Conservation (phyloP, 2,329 filamentous ascomycete species). For the Diaporthe vaccinii region DNA sequence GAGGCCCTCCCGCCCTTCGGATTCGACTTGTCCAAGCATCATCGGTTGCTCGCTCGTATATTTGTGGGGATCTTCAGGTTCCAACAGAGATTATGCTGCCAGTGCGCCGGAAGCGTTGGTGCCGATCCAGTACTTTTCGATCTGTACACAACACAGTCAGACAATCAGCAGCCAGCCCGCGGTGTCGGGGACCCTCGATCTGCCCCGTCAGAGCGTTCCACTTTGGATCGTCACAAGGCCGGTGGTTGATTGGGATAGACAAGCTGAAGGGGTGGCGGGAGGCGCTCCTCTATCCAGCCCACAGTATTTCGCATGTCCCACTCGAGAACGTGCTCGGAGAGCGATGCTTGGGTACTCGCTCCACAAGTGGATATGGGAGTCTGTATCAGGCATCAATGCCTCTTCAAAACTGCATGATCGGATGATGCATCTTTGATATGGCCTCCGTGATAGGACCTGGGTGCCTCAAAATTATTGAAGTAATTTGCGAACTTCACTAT, state of each 20-base stretch:
- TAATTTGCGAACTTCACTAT: background rate
- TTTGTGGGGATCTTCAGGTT: constrained; percentile 11
- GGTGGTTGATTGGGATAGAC: background rate
- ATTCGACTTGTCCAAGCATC: background rate
- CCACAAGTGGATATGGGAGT: constrained; percentile 23
- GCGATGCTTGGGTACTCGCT: background rate
- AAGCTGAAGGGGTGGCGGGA: constrained; percentile 14
- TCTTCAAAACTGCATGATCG: background rate
- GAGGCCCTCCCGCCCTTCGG: background rate
- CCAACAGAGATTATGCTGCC: constrained; percentile 5
- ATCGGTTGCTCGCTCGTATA: background rate
- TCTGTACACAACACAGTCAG: background rate
- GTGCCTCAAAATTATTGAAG: background rate
- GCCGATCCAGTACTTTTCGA: background rate
- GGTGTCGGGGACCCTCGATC: constrained; percentile 5
- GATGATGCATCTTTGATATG: constrained; percentile 10
- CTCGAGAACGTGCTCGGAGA: constrained; percentile 5
- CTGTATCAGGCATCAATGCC: constrained; percentile 16
- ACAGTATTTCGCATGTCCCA: constrained; percentile 23
- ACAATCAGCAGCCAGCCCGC: constrained; percentile 4
- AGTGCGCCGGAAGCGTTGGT: constrained; percentile 22
- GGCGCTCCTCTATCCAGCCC: background rate
- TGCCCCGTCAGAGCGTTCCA: background rate
- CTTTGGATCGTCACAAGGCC: constrained; percentile 21
- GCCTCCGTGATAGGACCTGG: background rate